Percentiles rank a stretch among this genome's conserved stretches.
phyloP scores from a whole-genome alignment of 2,329 filamentous ascomycete genomes.

The Microascus cirrosus region DNA sequence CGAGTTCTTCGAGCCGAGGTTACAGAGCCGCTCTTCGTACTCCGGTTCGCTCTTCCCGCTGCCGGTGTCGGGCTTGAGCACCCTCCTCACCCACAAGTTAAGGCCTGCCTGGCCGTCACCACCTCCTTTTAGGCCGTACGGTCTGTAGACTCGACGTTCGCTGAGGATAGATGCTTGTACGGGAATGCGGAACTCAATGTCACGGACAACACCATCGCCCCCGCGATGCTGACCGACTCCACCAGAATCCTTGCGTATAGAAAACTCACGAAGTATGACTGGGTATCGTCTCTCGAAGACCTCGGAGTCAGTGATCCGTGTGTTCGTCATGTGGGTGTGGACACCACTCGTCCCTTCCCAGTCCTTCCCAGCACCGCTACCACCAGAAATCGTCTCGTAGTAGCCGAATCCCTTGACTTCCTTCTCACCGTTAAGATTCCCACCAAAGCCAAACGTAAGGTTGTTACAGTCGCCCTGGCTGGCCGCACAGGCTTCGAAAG shows the following conservation, averaged over 20 bases:
- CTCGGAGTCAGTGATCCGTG: slow-evolving; percentile 52
- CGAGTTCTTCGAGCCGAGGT: slow-evolving; percentile 69
- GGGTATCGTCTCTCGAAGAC: slow-evolving; percentile 48
- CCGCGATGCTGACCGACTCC: slow-evolving; percentile 45
- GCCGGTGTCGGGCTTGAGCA: slow-evolving; percentile 38
- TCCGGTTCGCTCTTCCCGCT: slow-evolving; percentile 35
- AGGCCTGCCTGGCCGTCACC: slow-evolving; percentile 67
- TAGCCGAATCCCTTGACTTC: slow-evolving; percentile 30
- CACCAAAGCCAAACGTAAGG: slow-evolving; percentile 66
- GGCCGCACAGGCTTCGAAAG: slow-evolving; percentile 69
- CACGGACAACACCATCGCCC: slow-evolving; percentile 63
- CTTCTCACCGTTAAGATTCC: slow-evolving; percentile 23
- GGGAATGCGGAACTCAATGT: slow-evolving; percentile 70
- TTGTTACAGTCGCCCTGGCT: slow-evolving; percentile 77
- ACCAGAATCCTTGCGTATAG: slow-evolving; percentile 49
- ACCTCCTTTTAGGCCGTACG: slow-evolving; percentile 65
- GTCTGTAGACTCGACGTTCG: slow-evolving; percentile 66
- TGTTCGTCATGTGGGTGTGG: slow-evolving; percentile 59
- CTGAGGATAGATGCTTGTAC: slow-evolving; percentile 69
- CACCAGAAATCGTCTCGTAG: slow-evolving; percentile 53
- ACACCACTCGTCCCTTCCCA: slow-evolving; percentile 32
- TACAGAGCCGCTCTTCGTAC: slow-evolving; percentile 43
- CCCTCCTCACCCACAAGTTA: slow-evolving; percentile 77
- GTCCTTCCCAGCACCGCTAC: slow-evolving; percentile 56
- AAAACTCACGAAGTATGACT: slow-evolving; percentile 61